Evolutionary conservation across 1,284 basidiomycete species (phyloP), one percentile per base, ranked within the genome.

Genomic region (Tremellales sp.): DNA sequence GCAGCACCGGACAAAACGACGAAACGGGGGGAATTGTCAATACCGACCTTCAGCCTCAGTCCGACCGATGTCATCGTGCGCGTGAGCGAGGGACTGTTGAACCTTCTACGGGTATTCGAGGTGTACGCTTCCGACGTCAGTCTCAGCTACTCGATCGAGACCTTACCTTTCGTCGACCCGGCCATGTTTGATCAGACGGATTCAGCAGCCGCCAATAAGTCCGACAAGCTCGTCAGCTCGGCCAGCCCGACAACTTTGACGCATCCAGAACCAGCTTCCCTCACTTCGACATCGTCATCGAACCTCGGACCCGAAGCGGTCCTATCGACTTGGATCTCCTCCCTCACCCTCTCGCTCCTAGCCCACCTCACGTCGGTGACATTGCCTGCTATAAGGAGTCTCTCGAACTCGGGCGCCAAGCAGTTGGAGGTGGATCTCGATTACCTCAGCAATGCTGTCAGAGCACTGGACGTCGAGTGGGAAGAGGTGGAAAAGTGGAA

Each of bases 41-140:
- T 97, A n/a, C 94, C 94, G 2, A 88, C 82, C 3, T 98, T 98
- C 74, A 96, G 91, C 1, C 79, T 93, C 13, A 89, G 87, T 11
- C 92, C 92, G 0, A 96, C 85, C 39, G 87, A 90, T 49, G 84
- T 82, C 2, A 86, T 97, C 58, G 87, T 92, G 52, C 82, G 85
- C 43, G 84, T 97, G 15, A 87, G 89, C 4, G 96, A 98, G 66
- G 91, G 90, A 4, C 75, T 98, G 42, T 79, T 97, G 35, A 97
- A 96, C 73, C 81, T 98, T 4, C 90, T 94, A 1, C 78, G 93
- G 43, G 76, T 97, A 19, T 94, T 98, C 67, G 93, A 97, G 69
- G 86, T 92, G 15, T 93, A 96, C 65, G 89, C 87, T 3, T 85
- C 88, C 46, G 92, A 97, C 68, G 87, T 89, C 57, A 88, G 88